phyloP scores from a whole-genome alignment of 768 basidiomycete genomes.

The Psilocybe cyanescens region DNA sequence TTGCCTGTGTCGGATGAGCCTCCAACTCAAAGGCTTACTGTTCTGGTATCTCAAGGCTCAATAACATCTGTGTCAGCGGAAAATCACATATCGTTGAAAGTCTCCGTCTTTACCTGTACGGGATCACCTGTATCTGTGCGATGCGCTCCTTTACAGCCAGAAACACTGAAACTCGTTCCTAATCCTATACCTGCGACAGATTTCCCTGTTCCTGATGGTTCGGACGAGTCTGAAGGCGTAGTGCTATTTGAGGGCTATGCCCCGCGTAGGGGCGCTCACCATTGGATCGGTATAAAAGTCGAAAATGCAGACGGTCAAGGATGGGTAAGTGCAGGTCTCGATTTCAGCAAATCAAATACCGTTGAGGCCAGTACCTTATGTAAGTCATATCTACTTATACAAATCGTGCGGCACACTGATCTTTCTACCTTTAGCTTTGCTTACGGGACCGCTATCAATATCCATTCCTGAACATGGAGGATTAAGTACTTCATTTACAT shows the following conservation, averaged over 20 bases:
- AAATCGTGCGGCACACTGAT: conserved; percentile 15
- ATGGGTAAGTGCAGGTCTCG: conserved; percentile 66
- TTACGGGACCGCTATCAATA: conserved; percentile 40
- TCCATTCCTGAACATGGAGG: conserved; percentile 32
- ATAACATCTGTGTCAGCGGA: conserved; percentile 56
- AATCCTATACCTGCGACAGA: conserved; percentile 51
- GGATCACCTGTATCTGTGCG: conserved; percentile 22
- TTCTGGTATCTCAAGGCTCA: conserved; percentile 66
- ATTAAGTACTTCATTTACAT: conserved; percentile 45
- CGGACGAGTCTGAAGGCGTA: conserved; percentile 76
- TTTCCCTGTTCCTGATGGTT: conserved; percentile 70
- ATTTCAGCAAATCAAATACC: conserved; percentile 32
- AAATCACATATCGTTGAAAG: conserved; percentile 44
- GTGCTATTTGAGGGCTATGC: conserved; percentile 59
- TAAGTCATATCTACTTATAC: conserved; percentile 33
- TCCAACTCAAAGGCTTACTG: conserved; percentile 39
- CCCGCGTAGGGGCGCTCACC: conserved; percentile 13
- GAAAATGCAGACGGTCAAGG: conserved; percentile 55
- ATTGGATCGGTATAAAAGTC: conserved; percentile 58
- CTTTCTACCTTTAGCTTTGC: conserved; percentile 35
- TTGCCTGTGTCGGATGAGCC: conserved; percentile 44
- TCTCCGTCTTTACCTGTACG: conserved; percentile 51
- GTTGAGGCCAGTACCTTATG: conserved; percentile 43
- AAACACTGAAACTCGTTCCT: conserved; percentile 64
- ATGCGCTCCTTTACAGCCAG: conserved; percentile 50